Conservation (phyloP, 495 filamentous ascomycete genomes). For the Bacidia gigantensis region DNA sequence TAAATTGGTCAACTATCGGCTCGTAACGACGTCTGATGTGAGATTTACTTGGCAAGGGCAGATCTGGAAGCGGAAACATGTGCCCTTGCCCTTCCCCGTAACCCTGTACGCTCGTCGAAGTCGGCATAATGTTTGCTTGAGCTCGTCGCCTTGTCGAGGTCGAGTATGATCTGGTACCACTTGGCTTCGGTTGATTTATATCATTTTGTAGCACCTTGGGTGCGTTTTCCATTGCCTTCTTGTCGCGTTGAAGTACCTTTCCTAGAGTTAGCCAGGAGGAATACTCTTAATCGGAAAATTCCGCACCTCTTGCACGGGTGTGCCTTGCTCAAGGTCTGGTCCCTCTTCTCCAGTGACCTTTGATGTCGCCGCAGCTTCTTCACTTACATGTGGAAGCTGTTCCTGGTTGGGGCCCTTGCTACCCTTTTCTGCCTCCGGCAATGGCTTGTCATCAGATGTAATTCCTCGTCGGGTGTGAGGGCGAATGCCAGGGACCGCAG, state of each 20-base stretch:
- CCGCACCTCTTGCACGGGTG: conserved; percentile 50
- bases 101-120: conserved; percentile 21
- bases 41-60: conserved; percentile 35
- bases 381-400: conserved; percentile 44
- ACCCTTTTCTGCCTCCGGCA: conserved; percentile 22
- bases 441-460: conserved; percentile 29
- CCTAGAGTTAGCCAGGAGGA: conserved; percentile 1
- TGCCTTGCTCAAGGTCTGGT: conserved; percentile 52
- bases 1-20: conserved; percentile 68
- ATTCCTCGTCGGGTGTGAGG: conserved; percentile 10
- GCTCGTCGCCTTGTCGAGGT: conserved; percentile 32
- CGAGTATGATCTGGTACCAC: conserved; percentile 44
- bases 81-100: conserved; percentile 46
- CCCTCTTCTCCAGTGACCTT: conserved; percentile 38
- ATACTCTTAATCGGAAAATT: neutral
- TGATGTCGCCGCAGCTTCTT: conserved; percentile 47
- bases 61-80: conserved; percentile 60
- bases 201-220: conserved; percentile 56
- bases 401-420: conserved; percentile 39
- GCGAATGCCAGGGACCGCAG: conserved; percentile 3
- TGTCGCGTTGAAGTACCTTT: conserved; percentile 53
- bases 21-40: conserved; percentile 70
- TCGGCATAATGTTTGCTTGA: conserved; percentile 26
- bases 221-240: conserved; percentile 46
- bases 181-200: conserved; percentile 25